Evolutionary conservation across 352 stramenopile species (phyloP).

Genomic region (Pythium biforme): DNA sequence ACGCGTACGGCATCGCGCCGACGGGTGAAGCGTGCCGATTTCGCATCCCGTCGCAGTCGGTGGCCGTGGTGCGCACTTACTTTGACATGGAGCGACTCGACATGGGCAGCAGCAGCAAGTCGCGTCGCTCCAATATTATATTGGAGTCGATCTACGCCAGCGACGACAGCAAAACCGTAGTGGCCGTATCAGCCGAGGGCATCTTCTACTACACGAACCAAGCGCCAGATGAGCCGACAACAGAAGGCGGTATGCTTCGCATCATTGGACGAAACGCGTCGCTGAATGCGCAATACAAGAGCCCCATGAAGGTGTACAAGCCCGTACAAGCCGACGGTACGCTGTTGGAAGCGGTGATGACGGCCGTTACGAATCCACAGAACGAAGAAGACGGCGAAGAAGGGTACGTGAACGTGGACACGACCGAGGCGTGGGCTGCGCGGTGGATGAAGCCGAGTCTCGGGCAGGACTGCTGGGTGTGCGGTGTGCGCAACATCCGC

Average conservation of each 20-base stretch:
- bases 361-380: constrained; percentile 64
- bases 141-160: constrained; percentile 66
- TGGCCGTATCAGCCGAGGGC: constrained; percentile 63
- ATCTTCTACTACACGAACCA: constrained; percentile 76
- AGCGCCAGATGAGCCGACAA: constrained; percentile 10
- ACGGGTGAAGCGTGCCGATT: constrained; percentile 69
- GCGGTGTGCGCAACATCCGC: constrained; percentile 64
- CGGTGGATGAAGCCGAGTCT: constrained; percentile 71
- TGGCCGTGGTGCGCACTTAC: constrained; percentile 32
- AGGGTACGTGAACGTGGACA: constrained; percentile 75
- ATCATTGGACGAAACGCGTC: constrained; percentile 76
- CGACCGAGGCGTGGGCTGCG: constrained; percentile 57
- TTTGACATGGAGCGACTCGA: constrained; percentile 74
- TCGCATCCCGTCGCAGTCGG: constrained; percentile 29
- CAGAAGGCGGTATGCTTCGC: constrained; percentile 27
- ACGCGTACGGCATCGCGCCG: constrained; percentile 64
- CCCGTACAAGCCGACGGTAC: constrained; percentile 17
- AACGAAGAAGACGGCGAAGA: constrained; percentile 45
- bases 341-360: constrained; percentile 56
- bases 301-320: constrained; percentile 72
- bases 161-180: constrained; percentile 55
- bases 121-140: constrained; percentile 64
- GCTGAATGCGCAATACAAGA: constrained; percentile 60
- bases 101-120: constrained; percentile 54
- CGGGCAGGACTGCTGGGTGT: constrained; percentile 69